These are phyloP conservation scores for Chalciporus chontae DNA, from an alignment of 768 basidiomycete species.

Conservation along the genomic window DNA sequence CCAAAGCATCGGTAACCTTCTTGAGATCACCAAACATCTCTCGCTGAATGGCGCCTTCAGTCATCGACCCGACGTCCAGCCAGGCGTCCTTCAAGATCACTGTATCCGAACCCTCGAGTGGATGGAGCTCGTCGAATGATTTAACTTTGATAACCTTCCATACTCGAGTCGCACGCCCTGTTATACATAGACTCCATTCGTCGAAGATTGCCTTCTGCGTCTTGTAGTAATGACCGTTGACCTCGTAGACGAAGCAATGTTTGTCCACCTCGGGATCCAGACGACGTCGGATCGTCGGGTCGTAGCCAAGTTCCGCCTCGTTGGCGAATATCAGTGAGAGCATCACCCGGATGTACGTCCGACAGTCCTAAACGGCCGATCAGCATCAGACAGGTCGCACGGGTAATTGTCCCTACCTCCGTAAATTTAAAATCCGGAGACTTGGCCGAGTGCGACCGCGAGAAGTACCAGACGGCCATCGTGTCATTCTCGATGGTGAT, in stretches of 20 bases:
- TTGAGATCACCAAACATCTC: no score
- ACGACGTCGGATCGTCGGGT: not conserved
- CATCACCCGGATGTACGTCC: not conserved
- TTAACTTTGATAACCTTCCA: not conserved
- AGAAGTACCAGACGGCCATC: no score
- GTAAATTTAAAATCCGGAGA: no score
- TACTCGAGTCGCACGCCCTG: not conserved
- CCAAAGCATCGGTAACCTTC: no score
- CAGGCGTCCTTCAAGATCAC: no score
- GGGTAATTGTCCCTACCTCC: not conserved
- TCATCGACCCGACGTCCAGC: no score
- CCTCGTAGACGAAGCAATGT: not conserved
- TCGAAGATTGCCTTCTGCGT: conserved; percentile 1
- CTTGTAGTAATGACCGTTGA: conserved; percentile 1
- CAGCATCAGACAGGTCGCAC: no score
- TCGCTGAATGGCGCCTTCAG: no score
- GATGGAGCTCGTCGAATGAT: not conserved
- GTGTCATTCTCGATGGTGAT: no score
- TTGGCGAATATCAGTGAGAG: not conserved
- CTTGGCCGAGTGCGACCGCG: no score
- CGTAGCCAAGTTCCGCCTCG: not conserved
- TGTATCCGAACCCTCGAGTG: no score
- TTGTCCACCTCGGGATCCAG: not conserved
- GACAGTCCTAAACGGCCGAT: not conserved
- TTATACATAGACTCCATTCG: not conserved